Evolutionary conservation across 2,329 filamentous ascomycete genomes (phyloP), one percentile per base, ranked within the genome.

Genomic region (Xylaria sp.): DNA sequence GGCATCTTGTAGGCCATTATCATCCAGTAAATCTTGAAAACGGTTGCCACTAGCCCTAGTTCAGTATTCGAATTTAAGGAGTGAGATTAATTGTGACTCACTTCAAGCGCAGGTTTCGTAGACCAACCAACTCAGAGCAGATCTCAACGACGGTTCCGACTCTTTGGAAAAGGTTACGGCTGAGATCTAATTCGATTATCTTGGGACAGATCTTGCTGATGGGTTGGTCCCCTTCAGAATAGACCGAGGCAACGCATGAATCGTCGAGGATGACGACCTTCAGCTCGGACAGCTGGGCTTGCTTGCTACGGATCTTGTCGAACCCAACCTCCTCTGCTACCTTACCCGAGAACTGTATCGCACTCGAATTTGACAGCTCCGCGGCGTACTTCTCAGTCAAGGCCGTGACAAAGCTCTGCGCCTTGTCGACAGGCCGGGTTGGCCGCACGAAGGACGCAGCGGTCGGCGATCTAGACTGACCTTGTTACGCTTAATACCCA

Each of bases 271-370:
- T 84, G 45, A 95, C 86, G 50, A 92, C 86, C 62, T 82, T 87
- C 55, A 97, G 80, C 64, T 94, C 90, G 50, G 87, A 78, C 26
- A 97, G 78, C 67, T 88, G 79, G 63, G 92, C 88, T 66, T 95
- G 86, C 72, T 92, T 85, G 61, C 82, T 82, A 40, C 89, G 85
- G 62, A 97, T 91, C 78, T 97, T 97, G 63, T 96, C 92, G 64
- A 97, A 97, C 24, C 94, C 94, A 29, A 97, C 85, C 74, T 97
- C 93, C 74, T 97, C 89, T 4, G 91, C 93, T 17, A 92, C 83
- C 73, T 97, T 97, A 37, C 73, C 90, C 74, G 78, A 96, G 80
- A 79, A 88, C 50, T 79, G 75, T 58, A 96, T 88, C 44, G 79
- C 78, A 7, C 74, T 69, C 11, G 74, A 67, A 22, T 70, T 64